Conservation (phyloP, 257 asterid genomes). For the Schizonepeta tenuifolia region DNA sequence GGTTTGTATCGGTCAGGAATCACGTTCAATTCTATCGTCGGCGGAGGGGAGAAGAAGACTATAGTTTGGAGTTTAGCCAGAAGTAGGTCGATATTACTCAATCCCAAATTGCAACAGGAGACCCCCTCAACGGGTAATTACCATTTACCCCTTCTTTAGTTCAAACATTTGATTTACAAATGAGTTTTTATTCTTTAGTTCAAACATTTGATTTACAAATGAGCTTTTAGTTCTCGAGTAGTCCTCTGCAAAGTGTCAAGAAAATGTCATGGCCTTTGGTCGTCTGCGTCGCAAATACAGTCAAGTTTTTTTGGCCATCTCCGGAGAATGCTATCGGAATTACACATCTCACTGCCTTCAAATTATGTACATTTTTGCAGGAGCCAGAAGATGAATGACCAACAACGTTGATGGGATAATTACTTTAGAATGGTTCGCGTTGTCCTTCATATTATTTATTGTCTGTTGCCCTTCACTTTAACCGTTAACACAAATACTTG, state of each 20-base stretch:
- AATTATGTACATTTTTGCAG: slow-evolving; percentile 35
- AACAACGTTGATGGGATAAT: slow-evolving; percentile 62
- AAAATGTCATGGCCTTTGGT: not conserved
- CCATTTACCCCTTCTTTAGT: not conserved
- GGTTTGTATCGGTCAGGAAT: slow-evolving; percentile 46
- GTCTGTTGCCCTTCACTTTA: slow-evolving; percentile 47
- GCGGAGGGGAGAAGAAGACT: slow-evolving; percentile 74
- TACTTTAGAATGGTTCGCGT: slow-evolving; percentile 54
- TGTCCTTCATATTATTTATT: slow-evolving; percentile 52
- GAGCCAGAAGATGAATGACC: slow-evolving; percentile 78
- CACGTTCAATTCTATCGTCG: slow-evolving; percentile 64
- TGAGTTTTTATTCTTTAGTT: no score
- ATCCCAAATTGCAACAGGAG: slow-evolving; percentile 18
- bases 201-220: not conserved
- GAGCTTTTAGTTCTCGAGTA: not conserved
- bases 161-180: no score
- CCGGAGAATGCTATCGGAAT: not conserved
- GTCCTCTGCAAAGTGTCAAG: not conserved
- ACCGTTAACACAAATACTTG: slow-evolving; percentile 24
- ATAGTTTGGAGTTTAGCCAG: slow-evolving; percentile 82
- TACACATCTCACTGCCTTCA: not conserved
- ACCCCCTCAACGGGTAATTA: no score
- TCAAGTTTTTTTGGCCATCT: no score
- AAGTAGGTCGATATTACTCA: slow-evolving; percentile 62
- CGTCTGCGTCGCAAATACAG: not conserved